Percentiles rank a stretch among this genome's conserved stretches.
Conservation (phyloP, 2,329 filamentous ascomycete genomes). For the Ophiostoma perfectum region DNA sequence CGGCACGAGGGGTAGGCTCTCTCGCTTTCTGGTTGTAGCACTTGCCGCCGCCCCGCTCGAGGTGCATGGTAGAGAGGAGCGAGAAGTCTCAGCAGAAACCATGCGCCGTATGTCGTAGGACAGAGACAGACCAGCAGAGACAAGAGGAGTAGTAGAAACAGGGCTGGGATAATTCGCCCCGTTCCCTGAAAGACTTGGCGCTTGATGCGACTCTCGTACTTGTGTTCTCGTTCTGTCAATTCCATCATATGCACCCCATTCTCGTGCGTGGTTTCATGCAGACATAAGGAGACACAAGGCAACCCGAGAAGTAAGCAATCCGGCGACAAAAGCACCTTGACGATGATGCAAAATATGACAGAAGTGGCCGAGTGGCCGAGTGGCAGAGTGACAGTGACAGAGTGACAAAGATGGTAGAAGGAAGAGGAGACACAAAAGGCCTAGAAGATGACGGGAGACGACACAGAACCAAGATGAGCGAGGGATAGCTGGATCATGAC, state of each 20-base stretch:
- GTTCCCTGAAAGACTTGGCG: background rate
- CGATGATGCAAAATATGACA: no score
- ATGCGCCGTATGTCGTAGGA: background rate
- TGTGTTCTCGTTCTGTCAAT: background rate
- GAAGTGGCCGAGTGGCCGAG: no score
- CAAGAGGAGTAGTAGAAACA: background rate
- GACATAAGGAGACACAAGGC: background rate
- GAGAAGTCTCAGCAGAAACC: background rate
- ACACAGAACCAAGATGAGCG: no score
- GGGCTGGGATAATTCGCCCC: background rate
- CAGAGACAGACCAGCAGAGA: background rate
- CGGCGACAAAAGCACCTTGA: no score
- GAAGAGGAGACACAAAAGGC: no score
- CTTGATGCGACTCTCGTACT: background rate
- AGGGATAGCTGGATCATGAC: background rate
- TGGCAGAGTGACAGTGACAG: no score
- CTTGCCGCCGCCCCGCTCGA: conserved; percentile 6
- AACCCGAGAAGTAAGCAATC: background rate
- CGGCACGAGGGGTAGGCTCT: conserved; percentile 3
- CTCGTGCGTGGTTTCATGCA: background rate
- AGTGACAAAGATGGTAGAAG: no score
- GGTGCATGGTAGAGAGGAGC: background rate
- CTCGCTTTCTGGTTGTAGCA: background rate
- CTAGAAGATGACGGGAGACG: no score
- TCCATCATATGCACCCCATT: background rate